Evolutionary conservation across 768 basidiomycete species (phyloP).

Genomic region (Phlegmacium glaucopus): DNA sequence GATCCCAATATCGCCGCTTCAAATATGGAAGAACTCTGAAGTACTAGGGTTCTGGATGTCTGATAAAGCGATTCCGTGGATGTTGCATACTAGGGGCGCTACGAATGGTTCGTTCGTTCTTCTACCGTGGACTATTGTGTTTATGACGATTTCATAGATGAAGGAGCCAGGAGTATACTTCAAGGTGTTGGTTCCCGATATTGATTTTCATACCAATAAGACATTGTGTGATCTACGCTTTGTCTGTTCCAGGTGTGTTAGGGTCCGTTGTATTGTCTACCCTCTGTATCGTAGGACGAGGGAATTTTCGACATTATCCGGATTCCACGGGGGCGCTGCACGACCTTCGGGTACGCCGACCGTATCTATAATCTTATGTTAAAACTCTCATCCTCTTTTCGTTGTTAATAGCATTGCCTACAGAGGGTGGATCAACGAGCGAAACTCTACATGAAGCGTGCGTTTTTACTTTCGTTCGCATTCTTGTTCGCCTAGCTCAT

Average conservation of each 20-base stretch:
- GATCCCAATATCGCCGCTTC: conserved; percentile 8
- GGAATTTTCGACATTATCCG: conserved; percentile 96
- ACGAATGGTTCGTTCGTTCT: conserved; percentile 26
- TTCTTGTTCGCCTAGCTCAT: no score
- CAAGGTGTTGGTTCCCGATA: conserved; percentile 75
- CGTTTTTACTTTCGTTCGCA: conserved; percentile 19
- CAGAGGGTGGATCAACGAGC: conserved; percentile 78
- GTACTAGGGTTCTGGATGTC: conserved; percentile 83
- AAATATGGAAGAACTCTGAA: conserved; percentile 46
- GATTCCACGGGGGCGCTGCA: conserved; percentile 81
- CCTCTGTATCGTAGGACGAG: conserved; percentile 38
- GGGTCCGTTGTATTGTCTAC: no score
- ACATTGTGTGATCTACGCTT: conserved; percentile 85
- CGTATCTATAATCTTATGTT: neutral
- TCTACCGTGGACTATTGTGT: neutral
- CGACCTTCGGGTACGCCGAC: conserved; percentile 74
- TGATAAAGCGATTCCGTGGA: conserved; percentile 79
- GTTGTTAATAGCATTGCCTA: conserved; percentile 60
- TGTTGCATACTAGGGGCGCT: conserved; percentile 73
- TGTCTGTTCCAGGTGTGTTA: no score
- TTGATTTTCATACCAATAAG: conserved; percentile 93
- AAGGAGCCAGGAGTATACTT: conserved; percentile 70
- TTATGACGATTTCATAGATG: conserved; percentile 36
- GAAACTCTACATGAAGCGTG: conserved; percentile 75
- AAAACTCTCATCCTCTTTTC: neutral